Evolutionary conservation across 371 early-diverging fungal species (phyloP), one percentile per base, ranked within the genome.

Genomic region (Zopfochytrium polystomum): DNA sequence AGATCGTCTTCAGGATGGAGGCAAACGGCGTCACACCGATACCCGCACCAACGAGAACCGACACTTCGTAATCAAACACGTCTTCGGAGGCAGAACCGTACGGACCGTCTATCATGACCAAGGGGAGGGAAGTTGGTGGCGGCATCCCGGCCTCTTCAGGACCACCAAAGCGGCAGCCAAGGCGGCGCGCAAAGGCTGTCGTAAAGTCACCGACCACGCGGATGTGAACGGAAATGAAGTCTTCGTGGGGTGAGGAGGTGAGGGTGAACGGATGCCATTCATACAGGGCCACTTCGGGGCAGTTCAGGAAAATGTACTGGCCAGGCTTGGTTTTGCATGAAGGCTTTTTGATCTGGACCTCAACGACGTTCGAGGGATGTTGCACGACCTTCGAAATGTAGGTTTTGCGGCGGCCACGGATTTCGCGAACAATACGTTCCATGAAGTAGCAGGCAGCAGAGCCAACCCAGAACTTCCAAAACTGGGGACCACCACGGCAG

Each of bases 231-330:
- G 85, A 83, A 29, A 90, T 62, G 67, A 83, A 87, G 50, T 83
- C 84, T 56, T 91, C 91, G 65, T 88, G 83, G 1, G 90, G 91
- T 23, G 90, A 87, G 27, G 86, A 88, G 30, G 92, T 91, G 43
- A 92, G 75, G 27, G 92, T 92, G 68, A 91, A 91, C 7, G 92
- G 92, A 67, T 92, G 92, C 90, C 90, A 92, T 64, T 92, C 81
- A 70, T 63, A 80, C 38, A 66, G 73, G 30, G 70, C 78, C 55
- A 84, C 80, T 67, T 75, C 86, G 48, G 85, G 88, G 60, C 82
- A 88, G 69, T 64, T 78, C 60, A 84, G 62, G 54, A 80, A 85
- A 49, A 87, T 75, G 66, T 85, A 87, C 67, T 87, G 87, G 7
- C 91, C 91, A 22, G 87, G 81, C 30, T 81, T 71, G 23, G 81